Base-by-base conservation (phyloP, 768 basidiomycete species). In the Rubroboletus satanas region DNA sequence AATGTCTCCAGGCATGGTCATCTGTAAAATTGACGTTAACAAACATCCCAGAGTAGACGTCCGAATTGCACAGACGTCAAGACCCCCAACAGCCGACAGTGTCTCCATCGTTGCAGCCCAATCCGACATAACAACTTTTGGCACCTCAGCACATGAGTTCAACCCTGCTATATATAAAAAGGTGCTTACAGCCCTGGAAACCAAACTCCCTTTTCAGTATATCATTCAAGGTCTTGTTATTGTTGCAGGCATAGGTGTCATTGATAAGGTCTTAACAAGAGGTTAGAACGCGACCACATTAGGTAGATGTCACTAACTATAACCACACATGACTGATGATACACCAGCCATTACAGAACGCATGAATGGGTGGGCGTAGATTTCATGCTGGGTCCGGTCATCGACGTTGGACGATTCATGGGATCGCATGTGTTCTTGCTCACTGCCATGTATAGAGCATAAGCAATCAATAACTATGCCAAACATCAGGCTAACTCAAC, bases 1-100 rank as follows among this genome's bases (percentile, higher is more conserved):
- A 38, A 80, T 75, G 55, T 83, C 85, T 63, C 85, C 85, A 45
- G 86, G 85, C 85, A 87, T 87, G 0, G 82, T 84, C 85, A 86
- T 84, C 83, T 85, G 29, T 50, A 26, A 51, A 35, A 32, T 48
- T 5, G 38, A 28, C 39, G n/a, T 52, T 10, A 63, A 48, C n/a
- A 41, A 15, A 9, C 15, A 28, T 31, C 7, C 18, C 21, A 9
- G 32, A n/a, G 29, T 4, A 32, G 14, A 21, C 1, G 4, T 6
- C 1, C 1, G 5, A 32, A 49, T 62, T 36, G 32, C 33, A 67
- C 80, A 49, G 52, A 83, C 85, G 63, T 87, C 85, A 12, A 87
- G 75, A 17, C 86, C 86, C 32, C 74, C 69, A 56, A 84, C 84
- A 11, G 81, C 80, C 1, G 83, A 78, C 5, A 77, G 61, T n/a